Conservation (phyloP, 345 rosid genomes). For the Orychophragmus violaceus region DNA sequence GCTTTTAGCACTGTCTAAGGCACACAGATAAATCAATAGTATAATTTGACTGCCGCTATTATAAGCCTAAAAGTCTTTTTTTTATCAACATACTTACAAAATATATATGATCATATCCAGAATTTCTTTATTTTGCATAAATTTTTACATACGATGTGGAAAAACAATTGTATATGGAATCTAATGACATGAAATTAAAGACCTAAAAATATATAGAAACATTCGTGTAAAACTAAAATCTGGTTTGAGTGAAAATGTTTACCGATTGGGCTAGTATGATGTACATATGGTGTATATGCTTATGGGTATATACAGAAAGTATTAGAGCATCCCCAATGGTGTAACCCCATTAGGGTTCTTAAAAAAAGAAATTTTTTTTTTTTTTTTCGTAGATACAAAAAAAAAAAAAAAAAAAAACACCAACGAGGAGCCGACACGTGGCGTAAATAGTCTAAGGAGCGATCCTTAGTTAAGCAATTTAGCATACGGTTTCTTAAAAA, state of each 20-base stretch:
- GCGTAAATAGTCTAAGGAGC: no score
- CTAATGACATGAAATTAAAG: background rate
- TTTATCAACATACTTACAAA: background rate
- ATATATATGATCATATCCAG: background rate
- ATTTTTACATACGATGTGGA: background rate
- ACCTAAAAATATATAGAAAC: background rate
- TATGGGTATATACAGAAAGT: background rate
- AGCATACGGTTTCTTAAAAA: no score
- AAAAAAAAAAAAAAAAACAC: no score
- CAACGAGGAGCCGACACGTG: no score
- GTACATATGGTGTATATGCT: background rate
- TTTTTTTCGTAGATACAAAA: no score
- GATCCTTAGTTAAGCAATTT: no score
- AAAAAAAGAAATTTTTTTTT: no score
- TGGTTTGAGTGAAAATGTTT: background rate
- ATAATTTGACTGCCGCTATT: background rate
- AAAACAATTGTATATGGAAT: background rate
- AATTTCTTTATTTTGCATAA: background rate
- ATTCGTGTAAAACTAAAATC: background rate
- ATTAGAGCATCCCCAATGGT: no score
- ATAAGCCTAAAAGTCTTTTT: background rate
- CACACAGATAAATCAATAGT: background rate
- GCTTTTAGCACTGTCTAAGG: background rate
- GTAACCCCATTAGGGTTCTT: no score
- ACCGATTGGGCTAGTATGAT: background rate